Conservation (phyloP, 768 basidiomycete genomes). For the button mushroom (Agaricus bisporus) region DNA sequence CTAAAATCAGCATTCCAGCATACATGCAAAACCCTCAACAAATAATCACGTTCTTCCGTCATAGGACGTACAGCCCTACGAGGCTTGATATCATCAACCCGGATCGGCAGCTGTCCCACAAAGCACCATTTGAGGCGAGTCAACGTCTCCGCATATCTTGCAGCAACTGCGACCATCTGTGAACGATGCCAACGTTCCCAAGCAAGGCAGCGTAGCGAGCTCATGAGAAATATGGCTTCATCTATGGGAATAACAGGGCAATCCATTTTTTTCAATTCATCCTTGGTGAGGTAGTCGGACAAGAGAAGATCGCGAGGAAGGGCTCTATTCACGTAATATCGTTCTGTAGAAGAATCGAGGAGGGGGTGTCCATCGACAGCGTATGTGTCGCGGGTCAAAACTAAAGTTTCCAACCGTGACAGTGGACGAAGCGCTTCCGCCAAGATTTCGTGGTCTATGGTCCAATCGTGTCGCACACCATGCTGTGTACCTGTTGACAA, state of each 20-base stretch:
- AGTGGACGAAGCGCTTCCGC: conserved; percentile 17
- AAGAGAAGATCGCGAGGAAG: conserved; percentile 17
- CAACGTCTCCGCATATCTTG: conserved; percentile 15
- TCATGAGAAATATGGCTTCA: conserved; percentile 6
- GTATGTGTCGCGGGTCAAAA: conserved; percentile 26
- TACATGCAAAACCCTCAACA: background rate
- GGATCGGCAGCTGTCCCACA: conserved; percentile 17
- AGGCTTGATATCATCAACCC: background rate
- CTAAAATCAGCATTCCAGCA: background rate
- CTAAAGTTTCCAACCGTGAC: conserved; percentile 17
- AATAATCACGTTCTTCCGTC: background rate
- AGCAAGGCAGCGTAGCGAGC: conserved; percentile 13
- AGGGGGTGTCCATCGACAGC: conserved; percentile 17
- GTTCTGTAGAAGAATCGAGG: conserved; percentile 13
- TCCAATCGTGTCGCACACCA: conserved; percentile 20
- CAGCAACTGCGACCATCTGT: conserved; percentile 16
- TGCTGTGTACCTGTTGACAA: conserved; percentile 22
- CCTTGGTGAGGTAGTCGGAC: conserved; percentile 12
- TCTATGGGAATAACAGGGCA: conserved; percentile 9
- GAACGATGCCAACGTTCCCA: conserved; percentile 26
- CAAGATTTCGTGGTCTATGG: conserved; percentile 17
- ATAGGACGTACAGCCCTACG: background rate
- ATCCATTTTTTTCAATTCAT: conserved; percentile 12
- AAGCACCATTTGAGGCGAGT: conserved; percentile 18
- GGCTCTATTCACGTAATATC: conserved; percentile 21